Evolutionary conservation across 768 basidiomycete species (phyloP).

Genomic region (Auricularia sp.): DNA sequence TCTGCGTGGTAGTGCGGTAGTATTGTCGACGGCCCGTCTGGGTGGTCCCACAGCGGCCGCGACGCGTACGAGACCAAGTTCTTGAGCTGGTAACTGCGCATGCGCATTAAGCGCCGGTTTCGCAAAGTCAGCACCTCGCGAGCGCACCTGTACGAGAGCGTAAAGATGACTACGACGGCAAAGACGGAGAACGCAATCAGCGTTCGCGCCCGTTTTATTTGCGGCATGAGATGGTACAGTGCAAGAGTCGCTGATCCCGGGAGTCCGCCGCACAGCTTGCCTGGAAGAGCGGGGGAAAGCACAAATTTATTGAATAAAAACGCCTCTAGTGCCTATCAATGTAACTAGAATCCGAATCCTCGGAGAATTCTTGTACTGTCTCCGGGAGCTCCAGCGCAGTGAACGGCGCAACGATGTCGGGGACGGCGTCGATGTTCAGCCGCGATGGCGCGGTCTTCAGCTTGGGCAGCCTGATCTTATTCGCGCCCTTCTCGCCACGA

Average conservation of each 20-base stretch:
- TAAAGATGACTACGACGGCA: background rate
- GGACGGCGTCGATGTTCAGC: background rate
- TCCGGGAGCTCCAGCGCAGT: too few relatives aligned
- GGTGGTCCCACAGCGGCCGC: conserved; percentile 48
- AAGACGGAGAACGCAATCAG: background rate
- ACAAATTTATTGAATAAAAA: too few relatives aligned
- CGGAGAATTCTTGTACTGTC: too few relatives aligned
- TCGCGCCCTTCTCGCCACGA: too few relatives aligned
- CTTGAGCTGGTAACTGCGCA: conserved; percentile 34
- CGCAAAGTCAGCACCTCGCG: background rate
- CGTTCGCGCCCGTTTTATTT: background rate
- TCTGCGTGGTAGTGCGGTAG: conserved; percentile 49
- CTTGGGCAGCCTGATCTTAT: background rate
- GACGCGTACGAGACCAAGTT: conserved; percentile 47
- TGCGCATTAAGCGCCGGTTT: background rate
- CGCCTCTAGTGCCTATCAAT: too few relatives aligned
- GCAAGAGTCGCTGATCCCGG: too few relatives aligned
- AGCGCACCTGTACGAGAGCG: background rate
- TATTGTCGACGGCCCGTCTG: conserved; percentile 36
- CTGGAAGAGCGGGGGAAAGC: too few relatives aligned
- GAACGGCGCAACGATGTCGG: too few relatives aligned
- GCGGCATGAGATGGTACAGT: background rate
- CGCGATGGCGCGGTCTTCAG: background rate
- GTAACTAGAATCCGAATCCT: too few relatives aligned
- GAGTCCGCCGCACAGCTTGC: too few relatives aligned